Conservation (phyloP, 306 rosid species). For the Cucurbita maxima region DNA sequence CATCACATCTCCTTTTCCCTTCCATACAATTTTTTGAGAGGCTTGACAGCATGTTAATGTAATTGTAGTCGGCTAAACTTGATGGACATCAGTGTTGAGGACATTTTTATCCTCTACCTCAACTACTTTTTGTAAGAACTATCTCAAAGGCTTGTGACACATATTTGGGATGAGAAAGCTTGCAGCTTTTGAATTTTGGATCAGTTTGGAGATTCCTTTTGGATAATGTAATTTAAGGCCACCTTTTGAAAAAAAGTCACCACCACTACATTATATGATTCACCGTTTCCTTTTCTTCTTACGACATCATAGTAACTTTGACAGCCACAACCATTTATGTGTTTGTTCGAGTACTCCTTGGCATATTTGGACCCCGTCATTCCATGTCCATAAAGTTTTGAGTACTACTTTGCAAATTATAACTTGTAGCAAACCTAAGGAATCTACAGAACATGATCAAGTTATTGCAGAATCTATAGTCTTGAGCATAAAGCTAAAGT, state of each 20-base stretch:
- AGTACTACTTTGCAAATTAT: background rate
- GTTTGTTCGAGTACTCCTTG: background rate
- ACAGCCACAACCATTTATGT: background rate
- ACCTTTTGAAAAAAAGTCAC: background rate
- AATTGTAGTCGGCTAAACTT: background rate
- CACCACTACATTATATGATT: background rate
- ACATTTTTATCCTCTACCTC: background rate
- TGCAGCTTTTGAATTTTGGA: conserved; percentile 3
- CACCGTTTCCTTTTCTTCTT: background rate
- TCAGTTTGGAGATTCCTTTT: background rate
- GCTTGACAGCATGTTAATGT: background rate
- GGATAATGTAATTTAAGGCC: background rate
- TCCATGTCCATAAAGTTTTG: background rate
- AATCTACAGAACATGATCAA: background rate
- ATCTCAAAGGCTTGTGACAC: background rate
- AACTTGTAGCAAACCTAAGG: background rate
- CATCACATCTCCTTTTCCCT: no score
- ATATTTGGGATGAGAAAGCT: background rate
- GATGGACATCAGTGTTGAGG: background rate
- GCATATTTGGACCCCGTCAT: background rate
- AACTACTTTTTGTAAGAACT: background rate
- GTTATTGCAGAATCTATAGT: background rate
- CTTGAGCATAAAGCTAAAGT: background rate
- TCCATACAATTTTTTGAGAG: background rate
- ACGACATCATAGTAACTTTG: background rate